phyloP scores from a whole-genome alignment of 2,329 filamentous ascomycete genomes.

The Aureobasidium sp. region DNA sequence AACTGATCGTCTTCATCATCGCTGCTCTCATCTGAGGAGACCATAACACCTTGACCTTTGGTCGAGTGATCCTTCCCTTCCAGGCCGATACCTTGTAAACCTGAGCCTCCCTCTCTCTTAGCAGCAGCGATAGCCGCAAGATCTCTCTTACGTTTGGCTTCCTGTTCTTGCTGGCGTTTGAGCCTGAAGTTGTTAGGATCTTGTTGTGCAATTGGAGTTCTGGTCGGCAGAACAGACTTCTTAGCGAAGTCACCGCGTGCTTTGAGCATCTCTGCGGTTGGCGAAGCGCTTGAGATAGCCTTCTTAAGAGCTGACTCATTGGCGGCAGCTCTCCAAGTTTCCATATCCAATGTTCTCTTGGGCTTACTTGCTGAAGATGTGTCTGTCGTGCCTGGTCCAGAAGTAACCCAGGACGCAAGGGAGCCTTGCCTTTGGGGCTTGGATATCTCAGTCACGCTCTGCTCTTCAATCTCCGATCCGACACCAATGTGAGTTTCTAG shows the following conservation, averaged over 20 bases:
- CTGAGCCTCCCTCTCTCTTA: constrained; percentile 66
- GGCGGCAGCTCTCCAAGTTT: constrained; percentile 24
- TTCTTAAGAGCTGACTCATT: constrained; percentile 23
- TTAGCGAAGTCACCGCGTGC: constrained; percentile 14
- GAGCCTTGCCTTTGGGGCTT: constrained; percentile 32
- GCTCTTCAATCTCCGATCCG: constrained; percentile 16
- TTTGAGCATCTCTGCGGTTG: constrained; percentile 17
- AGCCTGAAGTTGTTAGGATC: constrained; percentile 56
- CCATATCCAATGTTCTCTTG: constrained; percentile 26
- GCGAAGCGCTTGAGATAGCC: constrained; percentile 24
- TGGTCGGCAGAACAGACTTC: constrained; percentile 25
- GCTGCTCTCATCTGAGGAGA: constrained; percentile 60
- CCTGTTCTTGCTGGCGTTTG: constrained; percentile 64
- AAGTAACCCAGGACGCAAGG: constrained; percentile 32
- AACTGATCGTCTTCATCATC: constrained; percentile 38
- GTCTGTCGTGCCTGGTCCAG: constrained; percentile 19
- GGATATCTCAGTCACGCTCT: constrained; percentile 15
- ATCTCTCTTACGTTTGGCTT: constrained; percentile 64
- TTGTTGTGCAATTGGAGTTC: constrained; percentile 25
- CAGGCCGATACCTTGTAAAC: constrained; percentile 61
- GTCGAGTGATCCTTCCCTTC: constrained; percentile 70
- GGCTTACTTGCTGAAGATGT: constrained; percentile 5
- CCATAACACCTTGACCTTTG: constrained; percentile 80
- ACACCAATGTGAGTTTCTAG: constrained; percentile 45
- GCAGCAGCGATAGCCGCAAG: constrained; percentile 62